Evolutionary conservation across 164 flowering plant genomes (phyloP).

Genomic region (Amborella trichopoda): DNA sequence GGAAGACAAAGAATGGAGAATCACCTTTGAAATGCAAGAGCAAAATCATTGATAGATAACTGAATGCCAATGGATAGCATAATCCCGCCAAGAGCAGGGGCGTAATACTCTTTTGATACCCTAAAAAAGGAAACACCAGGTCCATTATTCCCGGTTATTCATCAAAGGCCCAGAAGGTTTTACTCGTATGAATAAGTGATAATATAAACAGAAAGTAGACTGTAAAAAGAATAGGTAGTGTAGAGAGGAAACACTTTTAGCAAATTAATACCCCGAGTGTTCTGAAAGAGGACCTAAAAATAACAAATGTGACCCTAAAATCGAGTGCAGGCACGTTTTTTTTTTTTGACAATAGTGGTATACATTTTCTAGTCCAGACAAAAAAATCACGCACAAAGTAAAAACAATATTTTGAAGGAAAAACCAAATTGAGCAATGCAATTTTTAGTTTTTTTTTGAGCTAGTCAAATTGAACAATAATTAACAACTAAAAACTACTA

Average conservation of each 20-base stretch:
- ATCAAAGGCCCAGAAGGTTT: neutral
- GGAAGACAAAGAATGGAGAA: neutral
- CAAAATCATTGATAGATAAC: slow-evolving; percentile 80
- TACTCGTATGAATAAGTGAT: neutral
- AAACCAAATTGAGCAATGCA: too few species aligned
- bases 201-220: too few species aligned
- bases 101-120: slow-evolving; percentile 88
- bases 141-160: neutral
- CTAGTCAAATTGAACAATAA: too few species aligned
- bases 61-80: slow-evolving; percentile 91
- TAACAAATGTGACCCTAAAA: neutral
- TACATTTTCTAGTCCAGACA: too few species aligned
- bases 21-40: slow-evolving; percentile 78
- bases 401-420: too few species aligned
- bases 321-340: too few species aligned
- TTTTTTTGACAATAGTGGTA: too few species aligned
- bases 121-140: slow-evolving; percentile 21
- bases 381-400: too few species aligned
- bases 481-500: too few species aligned
- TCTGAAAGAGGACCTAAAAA: neutral
- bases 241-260: too few species aligned
- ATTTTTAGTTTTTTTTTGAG: too few species aligned
- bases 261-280: neutral
- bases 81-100: slow-evolving; percentile 99
- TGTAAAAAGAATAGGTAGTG: too few species aligned